Evolutionary conservation across 139 green algal genomes (phyloP).

Genomic region (Micractinium conductrix): DNA sequence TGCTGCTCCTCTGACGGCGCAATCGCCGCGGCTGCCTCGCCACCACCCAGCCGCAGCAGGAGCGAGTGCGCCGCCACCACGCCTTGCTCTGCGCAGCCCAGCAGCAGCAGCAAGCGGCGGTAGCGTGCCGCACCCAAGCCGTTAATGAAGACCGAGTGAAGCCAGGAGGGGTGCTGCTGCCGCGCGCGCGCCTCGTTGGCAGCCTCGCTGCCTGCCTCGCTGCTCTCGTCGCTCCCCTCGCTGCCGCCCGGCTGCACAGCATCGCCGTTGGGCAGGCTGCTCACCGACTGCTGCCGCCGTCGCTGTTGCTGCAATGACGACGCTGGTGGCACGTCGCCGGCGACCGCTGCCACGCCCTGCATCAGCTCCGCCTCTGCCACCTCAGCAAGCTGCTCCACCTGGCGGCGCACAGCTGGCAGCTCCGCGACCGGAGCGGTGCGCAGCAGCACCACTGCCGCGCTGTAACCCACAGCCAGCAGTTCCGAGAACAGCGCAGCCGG

Average conservation of each 20-base stretch:
- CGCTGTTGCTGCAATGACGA: too few species aligned
- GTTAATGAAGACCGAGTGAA: background rate
- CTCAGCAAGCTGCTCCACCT: constrained; percentile 38
- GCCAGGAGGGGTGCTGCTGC: background rate
- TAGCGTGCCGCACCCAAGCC: background rate
- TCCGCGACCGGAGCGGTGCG: constrained; percentile 34
- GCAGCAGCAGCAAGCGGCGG: constrained; percentile 32
- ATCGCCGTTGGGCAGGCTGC: too few species aligned
- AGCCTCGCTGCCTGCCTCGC: too few species aligned
- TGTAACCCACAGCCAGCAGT: constrained; percentile 64
- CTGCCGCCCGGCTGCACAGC: too few species aligned
- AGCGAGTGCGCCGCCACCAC: constrained; percentile 47
- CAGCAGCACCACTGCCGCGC: constrained; percentile 59
- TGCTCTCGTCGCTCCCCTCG: too few species aligned
- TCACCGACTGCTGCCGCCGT: too few species aligned
- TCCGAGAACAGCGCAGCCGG: constrained; percentile 62
- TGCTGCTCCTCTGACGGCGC: background rate
- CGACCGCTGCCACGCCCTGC: background rate
- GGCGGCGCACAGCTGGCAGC: constrained; percentile 54
- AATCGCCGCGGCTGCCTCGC: background rate
- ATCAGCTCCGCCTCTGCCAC: background rate
- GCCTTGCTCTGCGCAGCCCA: constrained; percentile 32
- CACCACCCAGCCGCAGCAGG: constrained; percentile 29
- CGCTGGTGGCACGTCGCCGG: background rate
- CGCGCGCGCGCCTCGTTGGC: background rate